Percentiles rank a stretch among this genome's conserved stretches.
These are phyloP conservation scores for Lunularia cruciata DNA, from an alignment of 225 moss, liverwort and hornwort species.

Conservation along the genomic window DNA sequence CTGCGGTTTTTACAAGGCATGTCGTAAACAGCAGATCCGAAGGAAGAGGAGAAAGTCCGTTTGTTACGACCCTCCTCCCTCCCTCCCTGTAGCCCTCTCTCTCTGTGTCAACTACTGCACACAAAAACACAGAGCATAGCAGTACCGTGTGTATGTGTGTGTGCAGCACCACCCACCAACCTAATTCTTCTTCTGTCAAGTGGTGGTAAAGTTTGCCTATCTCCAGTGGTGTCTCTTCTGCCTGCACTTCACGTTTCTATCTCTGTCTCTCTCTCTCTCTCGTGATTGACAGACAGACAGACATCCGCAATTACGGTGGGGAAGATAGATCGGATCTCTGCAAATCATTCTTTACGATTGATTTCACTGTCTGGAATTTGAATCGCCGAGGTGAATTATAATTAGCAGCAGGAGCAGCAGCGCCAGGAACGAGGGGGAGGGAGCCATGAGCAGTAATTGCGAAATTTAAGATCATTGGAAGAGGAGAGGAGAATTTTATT, in stretches of 20 bases:
- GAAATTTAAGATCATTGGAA: not conserved
- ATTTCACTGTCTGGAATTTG: not conserved
- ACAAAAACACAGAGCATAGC: too few relatives aligned
- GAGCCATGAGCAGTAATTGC: slow-evolving; percentile 23
- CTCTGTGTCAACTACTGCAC: not conserved
- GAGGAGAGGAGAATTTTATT: slow-evolving; percentile 2
- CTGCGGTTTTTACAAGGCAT: not conserved
- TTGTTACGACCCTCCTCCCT: not conserved
- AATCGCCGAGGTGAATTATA: slow-evolving; percentile 6
- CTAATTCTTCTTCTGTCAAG: not conserved
- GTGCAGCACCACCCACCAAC: not conserved
- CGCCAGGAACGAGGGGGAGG: not conserved
- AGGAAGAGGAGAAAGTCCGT: not conserved
- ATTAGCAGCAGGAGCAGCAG: not conserved
- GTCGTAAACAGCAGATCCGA: slow-evolving; percentile 7
- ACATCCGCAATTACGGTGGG: too few relatives aligned
- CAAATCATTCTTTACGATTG: too few relatives aligned
- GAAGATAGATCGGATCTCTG: not conserved
- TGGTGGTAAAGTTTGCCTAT: too few relatives aligned
- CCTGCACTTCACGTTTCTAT: not conserved
- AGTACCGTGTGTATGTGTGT: not conserved
- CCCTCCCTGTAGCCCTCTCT: not conserved
- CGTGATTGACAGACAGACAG: too few relatives aligned
- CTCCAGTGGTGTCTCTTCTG: too few relatives aligned
- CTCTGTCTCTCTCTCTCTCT: not conserved